Conservation (phyloP, 345 rosid genomes). For the Salix koriyanagi region DNA sequence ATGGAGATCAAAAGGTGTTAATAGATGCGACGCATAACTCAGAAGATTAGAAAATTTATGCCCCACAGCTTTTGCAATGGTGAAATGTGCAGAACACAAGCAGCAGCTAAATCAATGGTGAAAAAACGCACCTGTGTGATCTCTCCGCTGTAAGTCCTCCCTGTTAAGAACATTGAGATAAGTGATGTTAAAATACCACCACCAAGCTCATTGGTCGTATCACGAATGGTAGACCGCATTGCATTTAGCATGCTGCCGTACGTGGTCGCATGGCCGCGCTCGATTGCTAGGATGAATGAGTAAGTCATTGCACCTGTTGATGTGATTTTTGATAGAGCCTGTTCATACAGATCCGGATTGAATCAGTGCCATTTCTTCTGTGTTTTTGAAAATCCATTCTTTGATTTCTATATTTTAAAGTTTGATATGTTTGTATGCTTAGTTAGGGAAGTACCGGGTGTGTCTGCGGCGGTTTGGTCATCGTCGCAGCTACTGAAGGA, state of each 20-base stretch:
- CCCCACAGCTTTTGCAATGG: background rate
- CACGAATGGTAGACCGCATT: constrained; percentile 65
- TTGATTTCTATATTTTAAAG: background rate
- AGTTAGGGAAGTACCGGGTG: constrained; percentile 47
- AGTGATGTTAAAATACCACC: constrained; percentile 61
- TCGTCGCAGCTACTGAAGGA: constrained; percentile 91
- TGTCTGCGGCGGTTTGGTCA: constrained; percentile 84
- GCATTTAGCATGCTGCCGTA: constrained; percentile 69
- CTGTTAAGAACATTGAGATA: constrained; percentile 64
- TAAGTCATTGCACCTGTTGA: constrained; percentile 89
- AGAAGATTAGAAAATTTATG: background rate
- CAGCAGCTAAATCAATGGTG: background rate
- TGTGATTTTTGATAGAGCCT: constrained; percentile 80
- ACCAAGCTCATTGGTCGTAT: constrained; percentile 38
- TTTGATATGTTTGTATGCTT: background rate
- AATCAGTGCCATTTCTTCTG: background rate
- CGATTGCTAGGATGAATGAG: constrained; percentile 84
- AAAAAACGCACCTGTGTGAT: constrained; percentile 54
- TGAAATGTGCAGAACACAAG: background rate
- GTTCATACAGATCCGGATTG: background rate
- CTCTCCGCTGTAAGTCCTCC: constrained; percentile 54
- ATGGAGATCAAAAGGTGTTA: background rate
- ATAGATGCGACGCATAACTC: background rate
- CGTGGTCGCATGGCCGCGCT: constrained; percentile 57
- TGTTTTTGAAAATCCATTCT: background rate